Evolutionary conservation across 1,284 basidiomycete genomes (phyloP).

Genomic region (Kalmanozyma brasiliensis): DNA sequence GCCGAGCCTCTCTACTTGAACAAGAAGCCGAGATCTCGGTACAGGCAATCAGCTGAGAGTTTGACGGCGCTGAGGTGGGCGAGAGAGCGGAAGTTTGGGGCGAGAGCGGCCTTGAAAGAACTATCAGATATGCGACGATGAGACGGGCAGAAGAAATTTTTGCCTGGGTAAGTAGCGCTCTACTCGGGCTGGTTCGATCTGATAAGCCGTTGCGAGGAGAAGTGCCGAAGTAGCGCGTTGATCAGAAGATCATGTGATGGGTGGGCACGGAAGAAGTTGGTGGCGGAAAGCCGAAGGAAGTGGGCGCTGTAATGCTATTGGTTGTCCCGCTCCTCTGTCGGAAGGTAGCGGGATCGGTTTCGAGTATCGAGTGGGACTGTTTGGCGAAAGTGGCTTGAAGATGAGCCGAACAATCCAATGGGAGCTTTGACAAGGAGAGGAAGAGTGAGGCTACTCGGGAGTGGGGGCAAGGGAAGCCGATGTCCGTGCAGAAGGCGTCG

Average conservation of each 20-base stretch:
- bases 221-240: no score
- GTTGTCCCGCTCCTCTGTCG: not conserved
- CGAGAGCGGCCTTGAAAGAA: not conserved
- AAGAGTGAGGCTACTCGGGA: no score
- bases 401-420: no score
- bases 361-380: no score
- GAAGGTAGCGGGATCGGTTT: slow-evolving; percentile 12
- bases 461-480: no score
- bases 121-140: slow-evolving; percentile 6
- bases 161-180: not conserved
- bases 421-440: no score
- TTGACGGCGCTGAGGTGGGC: not conserved
- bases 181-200: slow-evolving; percentile 3
- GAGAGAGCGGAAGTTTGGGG: not conserved
- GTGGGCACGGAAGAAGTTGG: not conserved
- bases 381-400: no score
- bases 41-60: not conserved
- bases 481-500: no score
- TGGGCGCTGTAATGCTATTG: slow-evolving; percentile 7
- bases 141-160: not conserved
- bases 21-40: not conserved
- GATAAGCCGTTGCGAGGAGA: slow-evolving; percentile 9
- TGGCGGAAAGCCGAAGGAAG: not conserved
- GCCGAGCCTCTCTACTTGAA: not conserved
- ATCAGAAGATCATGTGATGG: no score